A percentile compares a stretch with the other conserved stretches of the same genome.
phyloP scores from a whole-genome alignment of 306 rosid genomes.

The Ormosia emarginata region DNA sequence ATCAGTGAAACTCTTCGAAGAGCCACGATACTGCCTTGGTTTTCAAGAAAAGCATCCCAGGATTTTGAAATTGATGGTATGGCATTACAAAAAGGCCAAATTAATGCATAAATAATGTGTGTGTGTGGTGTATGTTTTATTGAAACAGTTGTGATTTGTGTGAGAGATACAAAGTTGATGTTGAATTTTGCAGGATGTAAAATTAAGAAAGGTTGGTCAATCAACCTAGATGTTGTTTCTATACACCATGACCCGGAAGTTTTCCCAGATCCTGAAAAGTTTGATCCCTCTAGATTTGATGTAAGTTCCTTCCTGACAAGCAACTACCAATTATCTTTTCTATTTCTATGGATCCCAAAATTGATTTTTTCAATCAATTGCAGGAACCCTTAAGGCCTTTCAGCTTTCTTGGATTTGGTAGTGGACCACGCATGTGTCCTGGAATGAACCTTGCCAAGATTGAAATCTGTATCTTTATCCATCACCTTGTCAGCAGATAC shows the following conservation, averaged over 20 bases:
- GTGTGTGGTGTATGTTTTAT: not conserved
- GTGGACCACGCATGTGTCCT: constrained; percentile 90
- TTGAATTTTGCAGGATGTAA: constrained; percentile 49
- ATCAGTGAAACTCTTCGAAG: constrained; percentile 76
- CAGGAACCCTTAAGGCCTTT: constrained; percentile 66
- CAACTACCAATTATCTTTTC: not conserved
- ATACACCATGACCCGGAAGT: constrained; percentile 70
- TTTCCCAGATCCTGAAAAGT: constrained; percentile 63
- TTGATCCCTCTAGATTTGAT: constrained; percentile 83
- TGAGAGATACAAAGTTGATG: not conserved
- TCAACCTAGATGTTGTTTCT: constrained; percentile 81
- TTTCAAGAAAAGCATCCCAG: constrained; percentile 79
- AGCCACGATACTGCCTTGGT: constrained; percentile 89
- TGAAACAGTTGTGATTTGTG: not conserved
- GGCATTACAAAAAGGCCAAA: not conserved
- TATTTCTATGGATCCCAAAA: not conserved
- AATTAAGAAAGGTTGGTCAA: constrained; percentile 81
- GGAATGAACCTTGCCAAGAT: constrained; percentile 87
- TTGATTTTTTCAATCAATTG: constrained; percentile 16
- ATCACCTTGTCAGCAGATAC: constrained; percentile 73
- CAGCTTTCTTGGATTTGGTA: constrained; percentile 84
- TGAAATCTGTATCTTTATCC: constrained; percentile 75
- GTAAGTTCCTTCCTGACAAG: constrained; percentile 31
- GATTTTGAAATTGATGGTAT: constrained; percentile 82
- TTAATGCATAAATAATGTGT: not conserved